A percentile compares a stretch with the other conserved stretches of the same genome.
These are phyloP conservation scores for Colletotrichum karsti DNA, from an alignment of 2,329 filamentous ascomycete species.

Conservation along the genomic window DNA sequence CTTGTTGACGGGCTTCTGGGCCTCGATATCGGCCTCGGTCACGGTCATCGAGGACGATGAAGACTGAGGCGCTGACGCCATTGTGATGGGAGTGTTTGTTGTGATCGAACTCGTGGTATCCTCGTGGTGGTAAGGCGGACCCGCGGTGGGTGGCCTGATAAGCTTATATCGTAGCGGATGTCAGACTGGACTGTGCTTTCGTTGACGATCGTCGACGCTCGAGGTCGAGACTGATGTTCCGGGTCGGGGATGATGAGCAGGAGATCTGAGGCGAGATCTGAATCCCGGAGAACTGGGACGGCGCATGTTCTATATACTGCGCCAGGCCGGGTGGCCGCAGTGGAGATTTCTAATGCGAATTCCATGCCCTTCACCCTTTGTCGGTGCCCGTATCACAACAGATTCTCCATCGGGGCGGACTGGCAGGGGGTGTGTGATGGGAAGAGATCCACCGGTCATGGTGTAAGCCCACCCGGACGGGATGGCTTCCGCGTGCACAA, in stretches of 20 bases:
- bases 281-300: conserved; percentile 15
- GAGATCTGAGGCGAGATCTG: conserved; percentile 18
- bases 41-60: conserved; percentile 41
- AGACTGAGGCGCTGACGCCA: conserved; percentile 32
- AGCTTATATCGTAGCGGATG: neutral
- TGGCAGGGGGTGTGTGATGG: conserved; percentile 4
- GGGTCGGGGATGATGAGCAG: conserved; percentile 1
- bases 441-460: conserved; percentile 7
- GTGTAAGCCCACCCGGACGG: conserved; percentile 6
- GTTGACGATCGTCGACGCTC: neutral
- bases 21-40: conserved; percentile 52
- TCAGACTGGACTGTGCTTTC: conserved; percentile 1
- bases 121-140: neutral
- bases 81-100: neutral
- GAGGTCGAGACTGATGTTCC: neutral
- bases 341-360: conserved; percentile 18
- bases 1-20: conserved; percentile 41
- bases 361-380: conserved; percentile 25
- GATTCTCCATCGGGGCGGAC: conserved; percentile 1
- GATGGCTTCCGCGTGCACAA: conserved; percentile 20
- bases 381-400: conserved; percentile 18
- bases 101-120: neutral
- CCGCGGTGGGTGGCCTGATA: neutral
- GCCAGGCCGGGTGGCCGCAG: neutral
- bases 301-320: conserved; percentile 17